phyloP scores from a whole-genome alignment of 2,329 filamentous ascomycete species.

The Pleurostoma richardsiae region DNA sequence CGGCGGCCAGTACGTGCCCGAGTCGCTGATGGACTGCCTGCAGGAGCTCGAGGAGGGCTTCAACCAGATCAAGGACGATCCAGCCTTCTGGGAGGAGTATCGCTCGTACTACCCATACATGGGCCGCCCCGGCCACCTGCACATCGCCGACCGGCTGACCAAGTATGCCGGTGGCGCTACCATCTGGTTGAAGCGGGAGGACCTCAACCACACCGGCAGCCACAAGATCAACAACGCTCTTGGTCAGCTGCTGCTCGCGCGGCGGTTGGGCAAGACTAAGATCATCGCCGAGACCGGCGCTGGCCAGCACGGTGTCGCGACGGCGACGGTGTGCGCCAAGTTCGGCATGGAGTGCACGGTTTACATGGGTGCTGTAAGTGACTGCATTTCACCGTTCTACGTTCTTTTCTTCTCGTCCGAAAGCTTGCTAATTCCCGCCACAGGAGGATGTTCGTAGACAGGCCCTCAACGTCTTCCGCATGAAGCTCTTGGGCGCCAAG shows the following conservation, averaged over 20 bases:
- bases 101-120: constrained; percentile 96
- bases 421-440: constrained; percentile 14
- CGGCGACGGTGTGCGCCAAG: constrained; percentile 94
- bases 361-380: constrained; percentile 80
- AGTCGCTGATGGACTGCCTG: constrained; percentile 96
- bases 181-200: constrained; percentile 97
- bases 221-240: constrained; percentile 99
- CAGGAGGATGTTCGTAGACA: constrained; percentile 90
- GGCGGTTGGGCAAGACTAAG: constrained; percentile 84
- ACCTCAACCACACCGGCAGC: constrained; percentile 94
- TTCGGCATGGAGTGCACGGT: constrained; percentile 98
- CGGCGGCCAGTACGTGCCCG: constrained; percentile 94
- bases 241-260: constrained; percentile 84
- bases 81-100: constrained; percentile 95
- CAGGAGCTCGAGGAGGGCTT: constrained; percentile 88
- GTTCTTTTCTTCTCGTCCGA: not conserved
- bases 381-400: not conserved
- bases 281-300: constrained; percentile 98
- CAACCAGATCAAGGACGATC: constrained; percentile 79
- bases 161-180: constrained; percentile 87
- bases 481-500: constrained; percentile 89
- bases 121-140: constrained; percentile 87
- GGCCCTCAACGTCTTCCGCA: constrained; percentile 96
- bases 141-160: constrained; percentile 82
- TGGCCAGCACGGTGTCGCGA: constrained; percentile 96